Base-by-base conservation (phyloP, 441 rosid species). In the Syzygium malaccense region DNA sequence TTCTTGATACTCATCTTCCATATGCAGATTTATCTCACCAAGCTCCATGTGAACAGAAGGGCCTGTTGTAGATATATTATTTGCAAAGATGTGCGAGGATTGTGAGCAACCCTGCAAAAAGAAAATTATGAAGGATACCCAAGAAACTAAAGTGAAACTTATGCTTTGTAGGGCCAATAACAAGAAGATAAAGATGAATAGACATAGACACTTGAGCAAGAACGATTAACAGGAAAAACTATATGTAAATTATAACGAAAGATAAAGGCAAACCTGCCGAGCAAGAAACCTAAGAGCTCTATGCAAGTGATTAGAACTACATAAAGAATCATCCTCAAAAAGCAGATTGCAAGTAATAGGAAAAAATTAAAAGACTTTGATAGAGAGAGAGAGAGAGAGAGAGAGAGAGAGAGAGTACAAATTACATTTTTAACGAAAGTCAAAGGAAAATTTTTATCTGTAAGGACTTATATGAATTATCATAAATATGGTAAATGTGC, bases 1-100 rank as follows among this genome's bases (percentile, higher is more conserved):
- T 93, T 98, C 98, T 91, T 97, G 96, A 92, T 96, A 96, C 92
- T 97, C 99, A 90, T 96, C 99, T 90, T 95, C 98, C 97, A 94
- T 92, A 93, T 96, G 96, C 91, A 98, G 93, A 94, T 97, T 98
- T 80, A 98, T 88, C 89, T 97, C 99, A 91, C 99, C 99, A 92
- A 98, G 98, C 90, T 98, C 99, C 96, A 95, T 93, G 93, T 98
- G 98, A 71, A 96, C 93, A 51, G 95, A 89, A 89, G 96, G 93
- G 90, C 98, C 99, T 92, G 87, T 89, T 91, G 90, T 94, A 86
- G 99, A 96, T 89, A 96, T 91, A 92, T 98, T 95, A 93, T 98
- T 98, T 89, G 98, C 98, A 92, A 96, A 96, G 87, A 96, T 90
- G 91, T 98, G 99, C 58, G 97, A 96, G 66, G 99, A 98, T 93